Evolutionary conservation across 345 rosid species (phyloP).

Genomic region (Acer campestre): DNA sequence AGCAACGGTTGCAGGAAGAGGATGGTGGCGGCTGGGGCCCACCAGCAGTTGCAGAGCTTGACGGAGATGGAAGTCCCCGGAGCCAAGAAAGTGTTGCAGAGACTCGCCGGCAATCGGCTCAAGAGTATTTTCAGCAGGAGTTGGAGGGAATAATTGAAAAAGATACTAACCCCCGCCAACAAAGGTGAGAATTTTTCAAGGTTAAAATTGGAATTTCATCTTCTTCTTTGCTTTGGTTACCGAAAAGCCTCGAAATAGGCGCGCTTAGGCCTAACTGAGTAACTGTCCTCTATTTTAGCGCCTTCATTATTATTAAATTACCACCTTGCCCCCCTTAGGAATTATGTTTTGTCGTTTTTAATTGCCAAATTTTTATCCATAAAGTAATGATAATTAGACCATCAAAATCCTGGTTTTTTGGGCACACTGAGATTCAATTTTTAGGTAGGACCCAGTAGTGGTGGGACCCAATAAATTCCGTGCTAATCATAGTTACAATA

Average conservation of each 20-base stretch:
- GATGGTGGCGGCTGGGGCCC: constrained; percentile 58
- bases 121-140: constrained; percentile 62
- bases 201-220: constrained; percentile 18
- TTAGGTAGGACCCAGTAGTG: not conserved
- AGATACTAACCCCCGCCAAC: constrained; percentile 44
- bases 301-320: not conserved
- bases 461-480: not conserved
- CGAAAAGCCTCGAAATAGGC: not conserved
- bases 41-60: constrained; percentile 53
- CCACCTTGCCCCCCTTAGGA: constrained; percentile 26
- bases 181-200: constrained; percentile 34
- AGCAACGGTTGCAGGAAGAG: constrained; percentile 51
- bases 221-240: not conserved
- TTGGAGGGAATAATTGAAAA: constrained; percentile 61
- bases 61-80: constrained; percentile 69
- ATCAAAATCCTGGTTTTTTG: not conserved
- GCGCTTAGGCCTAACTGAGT: constrained; percentile 5
- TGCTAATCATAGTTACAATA: no score
- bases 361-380: not conserved
- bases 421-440: no score
- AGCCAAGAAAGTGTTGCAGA: constrained; percentile 62
- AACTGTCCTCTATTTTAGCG: constrained; percentile 25
- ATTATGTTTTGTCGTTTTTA: not conserved
- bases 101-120: constrained; percentile 60
- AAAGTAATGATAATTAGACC: not conserved